Base-by-base conservation (phyloP, 192 early-diverging fungal species). In the Gigaspora rosea region DNA sequence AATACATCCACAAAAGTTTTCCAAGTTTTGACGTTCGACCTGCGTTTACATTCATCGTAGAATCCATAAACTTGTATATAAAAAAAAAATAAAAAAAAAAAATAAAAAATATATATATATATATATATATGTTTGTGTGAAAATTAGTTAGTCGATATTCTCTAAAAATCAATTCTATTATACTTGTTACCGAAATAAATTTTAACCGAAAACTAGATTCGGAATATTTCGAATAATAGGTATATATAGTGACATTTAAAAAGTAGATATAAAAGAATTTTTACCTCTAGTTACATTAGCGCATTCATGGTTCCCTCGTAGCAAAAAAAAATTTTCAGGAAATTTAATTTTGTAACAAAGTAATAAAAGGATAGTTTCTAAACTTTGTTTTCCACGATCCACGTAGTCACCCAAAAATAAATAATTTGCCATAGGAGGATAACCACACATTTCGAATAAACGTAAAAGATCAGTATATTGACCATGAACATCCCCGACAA, bases 291-390 rank as follows among this genome's bases (percentile, higher is more conserved):
- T 98, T 57, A 98, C 93, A 79, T 91, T 94, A 22, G 94, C 95
- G 78, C 93, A 94, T 82, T 98, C 97, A 85, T 98, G 97, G 85
- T 98, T 98, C 62, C 97, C 97, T 59, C 97, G 91, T 67, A 98
- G 78, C n/a, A 98, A 78, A 79, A 98, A 98, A 82, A 98, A 98
- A 85, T 96, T 98, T 78, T 96, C 95, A 0, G 95, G 94, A 79
- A 94, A 96, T 82, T 98, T 97, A 82, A 98, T 92, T 84, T 98
- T 98, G 88, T 95, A 98, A 81, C 93, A 94, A 70, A 98, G 89
- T 72, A 98, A 84, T 74, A 98, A 81, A 33, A 95, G 84, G 75
- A 98, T 96, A 18, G 95, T 98, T 83, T 98, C 97, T 56, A 98
- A 86, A 74, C 90, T 92, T 85, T 95, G 92, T 82, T 97, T 97